These are phyloP conservation scores for Scheffersomyces segobiensis DNA, from an alignment of 1,139 yeast species.

Conservation along the genomic window DNA sequence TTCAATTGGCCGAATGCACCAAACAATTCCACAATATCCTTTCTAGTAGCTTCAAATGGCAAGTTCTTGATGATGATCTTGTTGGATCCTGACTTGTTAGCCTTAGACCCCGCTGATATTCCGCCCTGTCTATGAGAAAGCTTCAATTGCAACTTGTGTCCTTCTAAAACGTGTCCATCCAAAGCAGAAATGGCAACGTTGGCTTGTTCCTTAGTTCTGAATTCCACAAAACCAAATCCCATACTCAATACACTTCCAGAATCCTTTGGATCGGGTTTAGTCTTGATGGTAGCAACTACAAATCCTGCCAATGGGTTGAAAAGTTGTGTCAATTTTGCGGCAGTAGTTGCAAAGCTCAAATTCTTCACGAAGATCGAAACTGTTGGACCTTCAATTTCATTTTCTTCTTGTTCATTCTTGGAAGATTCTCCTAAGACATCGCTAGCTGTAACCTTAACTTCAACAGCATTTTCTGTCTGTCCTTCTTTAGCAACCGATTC, in stretches of 20 bases:
- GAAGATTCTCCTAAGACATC: slow-evolving; percentile 41
- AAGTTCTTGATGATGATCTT: slow-evolving; percentile 93
- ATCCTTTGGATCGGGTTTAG: slow-evolving; percentile 84
- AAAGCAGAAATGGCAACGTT: slow-evolving; percentile 68
- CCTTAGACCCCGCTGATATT: slow-evolving; percentile 18
- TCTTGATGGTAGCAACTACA: slow-evolving; percentile 78
- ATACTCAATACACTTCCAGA: slow-evolving; percentile 69
- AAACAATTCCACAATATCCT: slow-evolving; percentile 86
- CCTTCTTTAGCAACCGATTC: slow-evolving; percentile 25
- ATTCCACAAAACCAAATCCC: slow-evolving; percentile 98
- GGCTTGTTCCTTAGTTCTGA: slow-evolving; percentile 76
- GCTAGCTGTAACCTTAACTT: slow-evolving; percentile 40
- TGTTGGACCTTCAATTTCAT: slow-evolving; percentile 62
- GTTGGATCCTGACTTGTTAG: slow-evolving; percentile 43
- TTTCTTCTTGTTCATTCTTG: slow-evolving; percentile 37
- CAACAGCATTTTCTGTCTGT: slow-evolving; percentile 32
- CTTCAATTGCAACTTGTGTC: slow-evolving; percentile 87
- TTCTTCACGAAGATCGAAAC: slow-evolving; percentile 90
- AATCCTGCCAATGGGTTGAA: slow-evolving; percentile 79
- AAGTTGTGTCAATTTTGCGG: slow-evolving; percentile 52
- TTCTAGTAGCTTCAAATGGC: slow-evolving; percentile 94
- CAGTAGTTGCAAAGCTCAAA: slow-evolving; percentile 79
- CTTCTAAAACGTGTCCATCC: slow-evolving; percentile 82
- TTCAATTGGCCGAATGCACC: slow-evolving; percentile 93
- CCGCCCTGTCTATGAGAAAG: slow-evolving; percentile 73